Evolutionary conservation across 352 stramenopile species (phyloP).

Genomic region (Globisporangium paddicum): DNA sequence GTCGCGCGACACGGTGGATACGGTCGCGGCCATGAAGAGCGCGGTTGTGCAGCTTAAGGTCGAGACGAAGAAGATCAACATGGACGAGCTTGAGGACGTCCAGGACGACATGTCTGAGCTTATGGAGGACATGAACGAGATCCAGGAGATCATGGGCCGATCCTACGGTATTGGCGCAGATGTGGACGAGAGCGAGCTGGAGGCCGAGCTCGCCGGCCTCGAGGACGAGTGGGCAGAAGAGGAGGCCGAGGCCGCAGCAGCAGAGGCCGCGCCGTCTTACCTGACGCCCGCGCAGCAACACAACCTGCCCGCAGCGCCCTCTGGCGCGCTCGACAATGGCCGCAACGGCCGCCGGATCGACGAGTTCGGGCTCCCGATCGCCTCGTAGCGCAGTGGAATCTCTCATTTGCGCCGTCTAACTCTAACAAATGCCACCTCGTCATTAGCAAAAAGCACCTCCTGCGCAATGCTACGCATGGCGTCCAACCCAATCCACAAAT

Average conservation of each 20-base stretch:
- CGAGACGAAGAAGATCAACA: conserved; percentile 95
- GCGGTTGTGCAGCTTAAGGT: conserved; percentile 89
- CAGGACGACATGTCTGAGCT: conserved; percentile 97
- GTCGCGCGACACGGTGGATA: conserved; percentile 90
- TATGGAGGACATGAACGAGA: conserved; percentile 98
- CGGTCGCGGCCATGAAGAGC: conserved; percentile 94
- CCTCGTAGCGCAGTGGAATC: background rate
- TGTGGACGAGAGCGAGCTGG: conserved; percentile 93
- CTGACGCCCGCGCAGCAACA: conserved; percentile 46
- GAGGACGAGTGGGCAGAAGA: conserved; percentile 92
- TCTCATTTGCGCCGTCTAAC: conserved; percentile 4
- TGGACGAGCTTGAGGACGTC: conserved; percentile 95
- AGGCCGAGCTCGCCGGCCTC: conserved; percentile 92
- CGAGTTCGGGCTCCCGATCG: conserved; percentile 71
- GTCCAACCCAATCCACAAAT: conserved; percentile 13
- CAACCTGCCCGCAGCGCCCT: conserved; percentile 55
- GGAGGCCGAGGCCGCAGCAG: conserved; percentile 34
- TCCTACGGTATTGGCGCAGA: conserved; percentile 94
- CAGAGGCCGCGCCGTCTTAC: conserved; percentile 61
- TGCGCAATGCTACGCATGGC: too few species aligned
- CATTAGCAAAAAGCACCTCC: too few species aligned
- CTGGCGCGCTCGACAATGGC: conserved; percentile 29
- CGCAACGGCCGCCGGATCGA: conserved; percentile 36
- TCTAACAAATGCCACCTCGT: too few species aligned
- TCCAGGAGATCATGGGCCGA: conserved; percentile 95